Evolutionary conservation across 495 filamentous ascomycete genomes (phyloP).

Genomic region (Hypoxylon rickii): DNA sequence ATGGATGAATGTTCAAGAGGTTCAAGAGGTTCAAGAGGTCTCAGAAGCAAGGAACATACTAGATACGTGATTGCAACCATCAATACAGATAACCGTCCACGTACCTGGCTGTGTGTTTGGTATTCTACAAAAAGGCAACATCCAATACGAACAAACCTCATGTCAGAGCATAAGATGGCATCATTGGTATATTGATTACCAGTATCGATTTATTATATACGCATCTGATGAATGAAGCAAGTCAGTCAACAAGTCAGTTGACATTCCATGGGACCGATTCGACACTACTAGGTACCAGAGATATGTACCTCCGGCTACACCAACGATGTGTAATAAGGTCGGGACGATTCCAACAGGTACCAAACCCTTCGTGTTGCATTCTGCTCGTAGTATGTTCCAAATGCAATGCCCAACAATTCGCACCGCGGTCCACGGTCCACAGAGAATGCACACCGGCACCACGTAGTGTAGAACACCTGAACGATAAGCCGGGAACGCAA

Average conservation of each 20-base stretch:
- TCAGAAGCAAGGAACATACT: constrained; percentile 20
- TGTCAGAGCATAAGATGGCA: too few species aligned
- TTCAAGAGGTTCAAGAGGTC: constrained; percentile 1
- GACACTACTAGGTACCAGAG: neutral
- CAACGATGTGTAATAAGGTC: neutral
- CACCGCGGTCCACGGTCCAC: neutral
- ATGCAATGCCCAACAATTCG: too few species aligned
- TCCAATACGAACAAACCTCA: too few species aligned
- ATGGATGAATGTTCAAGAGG: neutral
- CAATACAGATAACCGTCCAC: neutral
- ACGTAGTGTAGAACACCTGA: too few species aligned
- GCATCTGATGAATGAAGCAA: too few species aligned
- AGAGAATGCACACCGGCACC: constrained; percentile 9
- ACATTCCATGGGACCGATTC: neutral
- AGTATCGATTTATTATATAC: too few species aligned
- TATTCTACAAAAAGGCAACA: too few species aligned
- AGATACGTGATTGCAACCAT: neutral
- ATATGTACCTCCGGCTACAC: too few species aligned
- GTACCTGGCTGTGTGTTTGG: too few species aligned
- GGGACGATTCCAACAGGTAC: constrained; percentile 6
- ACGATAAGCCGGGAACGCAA: constrained; percentile 16
- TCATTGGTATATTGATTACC: too few species aligned
- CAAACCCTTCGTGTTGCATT: neutral
- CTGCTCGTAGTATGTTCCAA: too few species aligned
- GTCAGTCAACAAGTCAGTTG: neutral